Percentiles rank a stretch among this genome's conserved stretches.
phyloP scores from a whole-genome alignment of 2,329 filamentous ascomycete species.

The Ophiocordyceps camponoti-saundersi region DNA sequence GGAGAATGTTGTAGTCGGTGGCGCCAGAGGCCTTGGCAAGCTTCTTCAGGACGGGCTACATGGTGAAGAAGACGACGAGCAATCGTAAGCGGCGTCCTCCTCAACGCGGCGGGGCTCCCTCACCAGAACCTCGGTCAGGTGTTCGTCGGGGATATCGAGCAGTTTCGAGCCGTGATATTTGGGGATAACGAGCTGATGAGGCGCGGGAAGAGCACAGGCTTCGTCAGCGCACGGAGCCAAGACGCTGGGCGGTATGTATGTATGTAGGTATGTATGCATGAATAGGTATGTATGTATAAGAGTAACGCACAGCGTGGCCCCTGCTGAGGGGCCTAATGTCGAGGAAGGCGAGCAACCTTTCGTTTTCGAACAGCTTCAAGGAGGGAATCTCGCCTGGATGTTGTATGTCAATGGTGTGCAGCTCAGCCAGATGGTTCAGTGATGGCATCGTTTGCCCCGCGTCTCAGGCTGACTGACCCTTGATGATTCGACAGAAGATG shows the following conservation, averaged over 20 bases:
- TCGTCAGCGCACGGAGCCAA: not conserved
- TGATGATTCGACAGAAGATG: slow-evolving; percentile 97
- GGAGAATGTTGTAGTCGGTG: slow-evolving; percentile 77
- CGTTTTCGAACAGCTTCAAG: slow-evolving; percentile 90
- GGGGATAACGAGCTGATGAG: slow-evolving; percentile 71
- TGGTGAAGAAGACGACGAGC: not conserved
- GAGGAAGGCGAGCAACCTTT: slow-evolving; percentile 87
- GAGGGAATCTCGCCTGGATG: slow-evolving; percentile 75
- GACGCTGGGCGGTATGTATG: not conserved
- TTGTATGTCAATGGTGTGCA: not conserved
- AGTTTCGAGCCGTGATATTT: slow-evolving; percentile 90
- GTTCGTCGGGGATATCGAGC: slow-evolving; percentile 79
- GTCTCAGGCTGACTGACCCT: slow-evolving; percentile 36
- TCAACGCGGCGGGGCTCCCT: not conserved
- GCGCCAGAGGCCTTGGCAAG: slow-evolving; percentile 63
- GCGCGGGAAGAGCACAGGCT: not conserved
- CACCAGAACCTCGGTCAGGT: slow-evolving; percentile 67
- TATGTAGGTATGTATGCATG: too few species aligned
- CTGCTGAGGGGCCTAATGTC: slow-evolving; percentile 82
- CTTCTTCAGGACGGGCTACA: slow-evolving; percentile 50
- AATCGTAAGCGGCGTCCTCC: not conserved
- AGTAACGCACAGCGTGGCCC: slow-evolving; percentile 63
- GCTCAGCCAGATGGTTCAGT: not conserved
- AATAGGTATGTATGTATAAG: too few species aligned
- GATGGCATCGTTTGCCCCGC: not conserved